Base-by-base conservation (phyloP, 257 asterid species). In the Nicotiana sylvestris region DNA sequence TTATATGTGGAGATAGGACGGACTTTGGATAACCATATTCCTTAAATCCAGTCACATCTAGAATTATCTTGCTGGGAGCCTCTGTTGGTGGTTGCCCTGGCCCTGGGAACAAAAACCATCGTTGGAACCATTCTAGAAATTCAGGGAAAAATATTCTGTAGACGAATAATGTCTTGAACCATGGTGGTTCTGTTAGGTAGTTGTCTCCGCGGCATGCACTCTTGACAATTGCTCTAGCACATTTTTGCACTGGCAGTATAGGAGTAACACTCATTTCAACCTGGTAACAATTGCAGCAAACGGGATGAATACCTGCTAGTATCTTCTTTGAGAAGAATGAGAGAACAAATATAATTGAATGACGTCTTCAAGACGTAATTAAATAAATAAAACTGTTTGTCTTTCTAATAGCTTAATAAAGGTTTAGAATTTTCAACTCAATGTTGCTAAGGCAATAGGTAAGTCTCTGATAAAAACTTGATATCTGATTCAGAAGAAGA, bases 151-250 rank as follows among this genome's bases (percentile, higher is more conserved):
- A n/a, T 9, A 80, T 80, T 83, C 86, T 87, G 30, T 83, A 30
- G 15, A 62, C 78, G 77, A 90, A 86, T 25, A 83, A 76, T 7
- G 90, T 13, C 77, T 76, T 82, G 76, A 88, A 55, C 98, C 97
- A 93, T 12, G 82, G 55, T 0, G 97, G 96, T 58, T 84, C 86
- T 0, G 89, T 87, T 39, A 93, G 55, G 84, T 91, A 88, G 83
- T 79, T 87, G 86, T 94, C 97, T 3, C 96, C 94, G 3, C 93
- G 93, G 80, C 96, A 86, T 0, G 92, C 95, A 58, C 94, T 85
- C 57, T 80, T 8, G 12, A 92, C 92, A 0, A 85, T 76, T 1
- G 93, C 91, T 85, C 85, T 70, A 4, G 94, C 96, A 56, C 91
- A 83, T 55, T 83, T 81, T 39, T 58, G 85, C 16, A 79, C 93